Evolutionary conservation across 495 filamentous ascomycete species (phyloP).

Genomic region (Penicillium parvum): DNA sequence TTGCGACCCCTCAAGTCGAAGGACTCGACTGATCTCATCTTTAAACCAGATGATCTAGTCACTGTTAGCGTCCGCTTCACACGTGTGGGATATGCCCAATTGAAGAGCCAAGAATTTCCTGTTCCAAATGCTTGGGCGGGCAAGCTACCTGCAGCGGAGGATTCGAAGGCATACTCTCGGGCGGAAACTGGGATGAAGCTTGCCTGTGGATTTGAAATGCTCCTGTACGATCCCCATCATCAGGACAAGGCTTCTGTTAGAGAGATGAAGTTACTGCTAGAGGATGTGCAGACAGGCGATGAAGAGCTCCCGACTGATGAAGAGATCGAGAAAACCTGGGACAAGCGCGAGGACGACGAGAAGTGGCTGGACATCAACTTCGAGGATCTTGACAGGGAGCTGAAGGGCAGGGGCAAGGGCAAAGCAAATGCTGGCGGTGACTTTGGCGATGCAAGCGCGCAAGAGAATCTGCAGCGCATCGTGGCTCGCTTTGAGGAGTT

Average conservation of each 20-base stretch:
- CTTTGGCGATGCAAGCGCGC: slow-evolving; percentile 76
- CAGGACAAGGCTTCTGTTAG: slow-evolving; percentile 60
- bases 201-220: slow-evolving; percentile 86
- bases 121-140: slow-evolving; percentile 59
- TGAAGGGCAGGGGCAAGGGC: slow-evolving; percentile 51
- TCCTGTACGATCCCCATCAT: slow-evolving; percentile 60
- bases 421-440: slow-evolving; percentile 32
- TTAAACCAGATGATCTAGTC: slow-evolving; percentile 75
- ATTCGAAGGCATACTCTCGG: slow-evolving; percentile 37
- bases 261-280: slow-evolving; percentile 69
- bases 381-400: slow-evolving; percentile 77
- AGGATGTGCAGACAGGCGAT: slow-evolving; percentile 62
- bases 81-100: slow-evolving; percentile 82
- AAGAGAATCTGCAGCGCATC: slow-evolving; percentile 83
- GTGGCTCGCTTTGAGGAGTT: slow-evolving; percentile 92
- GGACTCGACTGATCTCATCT: slow-evolving; percentile 43
- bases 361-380: slow-evolving; percentile 93
- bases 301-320: slow-evolving; percentile 62
- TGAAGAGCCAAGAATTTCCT: slow-evolving; percentile 82
- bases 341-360: slow-evolving; percentile 67
- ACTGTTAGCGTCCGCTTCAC: slow-evolving; percentile 76
- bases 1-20: slow-evolving; percentile 62
- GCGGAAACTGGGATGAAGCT: slow-evolving; percentile 85
- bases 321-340: slow-evolving; percentile 67
- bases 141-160: slow-evolving; percentile 32